Conservation (phyloP, 1,284 basidiomycete species). For the Trichosporon inkin region DNA sequence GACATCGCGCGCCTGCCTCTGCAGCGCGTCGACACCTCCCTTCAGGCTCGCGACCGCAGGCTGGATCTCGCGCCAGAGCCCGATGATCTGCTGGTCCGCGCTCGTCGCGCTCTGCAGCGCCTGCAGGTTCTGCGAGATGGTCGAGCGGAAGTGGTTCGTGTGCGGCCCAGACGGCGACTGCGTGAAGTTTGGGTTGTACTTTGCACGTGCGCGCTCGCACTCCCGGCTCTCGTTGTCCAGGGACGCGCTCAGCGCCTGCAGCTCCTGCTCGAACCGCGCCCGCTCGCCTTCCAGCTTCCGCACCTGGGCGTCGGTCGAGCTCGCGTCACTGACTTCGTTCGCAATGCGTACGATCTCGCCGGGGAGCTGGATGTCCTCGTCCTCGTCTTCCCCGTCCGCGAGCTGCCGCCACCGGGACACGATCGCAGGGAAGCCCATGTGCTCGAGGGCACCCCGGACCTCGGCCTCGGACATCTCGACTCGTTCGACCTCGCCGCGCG, state of each 20-base stretch:
- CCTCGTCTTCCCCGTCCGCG: conserved; percentile 58
- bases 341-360: conserved; percentile 70
- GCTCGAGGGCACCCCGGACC: conserved; percentile 72
- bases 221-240: conserved; percentile 74
- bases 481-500: conserved; percentile 81
- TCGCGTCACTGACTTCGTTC: conserved; percentile 66
- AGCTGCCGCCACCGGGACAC: conserved; percentile 73
- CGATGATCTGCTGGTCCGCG: conserved; percentile 72
- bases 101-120: conserved; percentile 71
- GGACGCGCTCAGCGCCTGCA: conserved; percentile 61
- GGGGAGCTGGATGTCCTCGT: conserved; percentile 59
- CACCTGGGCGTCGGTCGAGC: conserved; percentile 55
- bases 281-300: conserved; percentile 63
- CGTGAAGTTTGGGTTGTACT: conserved; percentile 82
- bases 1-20: conserved; percentile 63
- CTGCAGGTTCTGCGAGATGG: conserved; percentile 71
- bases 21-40: conserved; percentile 51
- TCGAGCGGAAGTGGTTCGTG: conserved; percentile 69
- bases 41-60: conserved; percentile 66
- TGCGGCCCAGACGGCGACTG: conserved; percentile 77
- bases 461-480: conserved; percentile 80
- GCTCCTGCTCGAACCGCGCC: conserved; percentile 58
- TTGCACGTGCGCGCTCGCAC: conserved; percentile 75
- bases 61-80: conserved; percentile 69
- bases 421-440: conserved; percentile 72